Evolutionary conservation across 306 rosid species (phyloP).

Genomic region (Senna siamea): DNA sequence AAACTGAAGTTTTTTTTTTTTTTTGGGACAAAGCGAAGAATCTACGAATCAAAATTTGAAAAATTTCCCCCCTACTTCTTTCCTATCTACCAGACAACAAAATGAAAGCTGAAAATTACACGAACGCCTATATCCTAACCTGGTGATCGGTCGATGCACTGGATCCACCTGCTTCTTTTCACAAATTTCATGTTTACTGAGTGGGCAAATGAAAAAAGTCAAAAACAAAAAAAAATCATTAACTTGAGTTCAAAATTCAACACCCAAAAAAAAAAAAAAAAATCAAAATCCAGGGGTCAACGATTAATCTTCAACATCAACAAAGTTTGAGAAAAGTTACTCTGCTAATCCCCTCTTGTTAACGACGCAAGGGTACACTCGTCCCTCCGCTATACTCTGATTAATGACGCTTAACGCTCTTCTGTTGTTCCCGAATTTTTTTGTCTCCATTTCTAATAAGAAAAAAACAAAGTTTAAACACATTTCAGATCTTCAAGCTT

Average conservation of each 20-base stretch:
- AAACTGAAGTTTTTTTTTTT: not conserved
- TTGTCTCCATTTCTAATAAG: conserved; percentile 43
- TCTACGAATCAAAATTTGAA: conserved; percentile 23
- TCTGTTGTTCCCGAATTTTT: conserved; percentile 69
- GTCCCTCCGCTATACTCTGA: conserved; percentile 60
- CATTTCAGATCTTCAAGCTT: conserved; percentile 24
- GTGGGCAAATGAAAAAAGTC: conserved; percentile 16
- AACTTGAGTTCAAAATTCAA: conserved; percentile 15
- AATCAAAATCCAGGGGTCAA: no score
- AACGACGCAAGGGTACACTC: conserved; percentile 78
- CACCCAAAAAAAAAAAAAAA: not conserved
- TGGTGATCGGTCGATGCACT: conserved; percentile 85
- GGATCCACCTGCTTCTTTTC: conserved; percentile 94
- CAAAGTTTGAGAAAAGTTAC: conserved; percentile 50
- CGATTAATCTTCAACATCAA: not conserved
- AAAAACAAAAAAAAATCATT: not conserved
- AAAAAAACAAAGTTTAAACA: not conserved
- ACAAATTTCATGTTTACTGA: conserved; percentile 62
- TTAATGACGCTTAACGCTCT: conserved; percentile 73
- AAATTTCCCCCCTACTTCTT: conserved; percentile 1
- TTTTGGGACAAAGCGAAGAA: not conserved
- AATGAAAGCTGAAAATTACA: not conserved
- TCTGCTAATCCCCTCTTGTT: conserved; percentile 76
- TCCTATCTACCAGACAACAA: conserved; percentile 11
- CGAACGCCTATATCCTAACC: conserved; percentile 50